Evolutionary conservation across 2,329 filamentous ascomycete genomes (phyloP).

Genomic region (Cadophora sp.): DNA sequence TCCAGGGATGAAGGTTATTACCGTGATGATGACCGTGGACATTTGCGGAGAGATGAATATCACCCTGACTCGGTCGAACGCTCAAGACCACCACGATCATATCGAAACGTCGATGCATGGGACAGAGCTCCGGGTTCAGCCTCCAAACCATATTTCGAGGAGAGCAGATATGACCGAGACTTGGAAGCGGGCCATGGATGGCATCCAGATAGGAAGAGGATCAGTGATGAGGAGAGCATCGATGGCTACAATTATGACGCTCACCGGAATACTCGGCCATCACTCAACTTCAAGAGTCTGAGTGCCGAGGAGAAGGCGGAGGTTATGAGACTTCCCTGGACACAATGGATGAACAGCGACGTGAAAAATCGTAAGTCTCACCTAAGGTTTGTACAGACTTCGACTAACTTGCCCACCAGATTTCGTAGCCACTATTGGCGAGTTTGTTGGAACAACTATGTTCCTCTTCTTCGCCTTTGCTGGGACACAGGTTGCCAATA

Average conservation of each 20-base stretch:
- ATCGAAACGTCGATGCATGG: slow-evolving; percentile 35
- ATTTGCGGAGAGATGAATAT: slow-evolving; percentile 26
- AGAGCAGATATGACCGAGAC: slow-evolving; percentile 32
- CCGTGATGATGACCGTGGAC: slow-evolving; percentile 25
- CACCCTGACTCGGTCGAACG: slow-evolving; percentile 37
- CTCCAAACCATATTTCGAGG: slow-evolving; percentile 38
- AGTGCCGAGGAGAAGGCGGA: slow-evolving; percentile 50
- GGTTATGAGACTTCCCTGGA: slow-evolving; percentile 53
- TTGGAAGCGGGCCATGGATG: slow-evolving; percentile 31
- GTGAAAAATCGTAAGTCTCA: slow-evolving; percentile 50
- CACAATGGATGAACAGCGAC: slow-evolving; percentile 54
- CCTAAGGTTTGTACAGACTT: not conserved
- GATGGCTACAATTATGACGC: slow-evolving; percentile 40
- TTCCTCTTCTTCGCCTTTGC: slow-evolving; percentile 47
- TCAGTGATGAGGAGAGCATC: slow-evolving; percentile 34
- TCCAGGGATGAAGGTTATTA: slow-evolving; percentile 34
- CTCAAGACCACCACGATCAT: slow-evolving; percentile 39
- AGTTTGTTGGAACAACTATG: slow-evolving; percentile 46
- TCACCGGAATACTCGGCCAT: slow-evolving; percentile 19
- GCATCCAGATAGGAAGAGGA: slow-evolving; percentile 26
- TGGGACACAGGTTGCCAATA: slow-evolving; percentile 41
- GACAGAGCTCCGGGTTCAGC: slow-evolving; percentile 30
- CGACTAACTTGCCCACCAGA: slow-evolving; percentile 28
- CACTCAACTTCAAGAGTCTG: slow-evolving; percentile 49
- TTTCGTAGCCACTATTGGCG: slow-evolving; percentile 39